Evolutionary conservation across 257 asterid species (phyloP).

Genomic region (Schizonepeta tenuifolia): DNA sequence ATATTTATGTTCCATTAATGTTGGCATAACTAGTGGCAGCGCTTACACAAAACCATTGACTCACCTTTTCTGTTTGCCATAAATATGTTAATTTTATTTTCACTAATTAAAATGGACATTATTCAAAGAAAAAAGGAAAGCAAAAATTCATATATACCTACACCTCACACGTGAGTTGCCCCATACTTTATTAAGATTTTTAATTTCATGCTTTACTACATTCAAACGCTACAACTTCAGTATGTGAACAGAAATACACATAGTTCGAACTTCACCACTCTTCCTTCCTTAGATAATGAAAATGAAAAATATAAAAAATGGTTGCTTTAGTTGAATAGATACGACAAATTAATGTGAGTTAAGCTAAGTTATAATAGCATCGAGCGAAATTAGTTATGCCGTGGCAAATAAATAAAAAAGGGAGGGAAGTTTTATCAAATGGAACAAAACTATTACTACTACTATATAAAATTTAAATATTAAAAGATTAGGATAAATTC

Average conservation of each 20-base stretch:
- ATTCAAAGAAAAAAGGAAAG: background rate
- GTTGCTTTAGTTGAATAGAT: too few relatives aligned
- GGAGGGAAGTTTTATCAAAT: background rate
- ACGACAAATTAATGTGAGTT: too few relatives aligned
- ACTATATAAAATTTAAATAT: background rate
- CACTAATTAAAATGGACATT: background rate
- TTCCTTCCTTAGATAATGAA: too few relatives aligned
- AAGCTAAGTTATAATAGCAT: too few relatives aligned
- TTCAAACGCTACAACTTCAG: too few relatives aligned
- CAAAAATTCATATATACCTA: background rate
- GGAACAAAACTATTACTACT: background rate
- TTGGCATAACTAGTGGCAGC: background rate
- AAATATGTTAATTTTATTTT: too few relatives aligned
- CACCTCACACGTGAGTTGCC: background rate
- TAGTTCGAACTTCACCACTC: too few relatives aligned
- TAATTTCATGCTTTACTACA: too few relatives aligned
- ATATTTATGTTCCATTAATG: background rate
- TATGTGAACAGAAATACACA: too few relatives aligned
- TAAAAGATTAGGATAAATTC: constrained; percentile 15
- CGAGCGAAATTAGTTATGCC: too few relatives aligned
- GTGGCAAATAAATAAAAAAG: background rate
- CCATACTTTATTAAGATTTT: background rate
- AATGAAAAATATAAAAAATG: too few relatives aligned
- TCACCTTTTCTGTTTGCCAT: too few relatives aligned
- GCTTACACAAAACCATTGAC: background rate